Base-by-base conservation (phyloP, 176 grass and related monocot genomes). In the Carex pumila region DNA sequence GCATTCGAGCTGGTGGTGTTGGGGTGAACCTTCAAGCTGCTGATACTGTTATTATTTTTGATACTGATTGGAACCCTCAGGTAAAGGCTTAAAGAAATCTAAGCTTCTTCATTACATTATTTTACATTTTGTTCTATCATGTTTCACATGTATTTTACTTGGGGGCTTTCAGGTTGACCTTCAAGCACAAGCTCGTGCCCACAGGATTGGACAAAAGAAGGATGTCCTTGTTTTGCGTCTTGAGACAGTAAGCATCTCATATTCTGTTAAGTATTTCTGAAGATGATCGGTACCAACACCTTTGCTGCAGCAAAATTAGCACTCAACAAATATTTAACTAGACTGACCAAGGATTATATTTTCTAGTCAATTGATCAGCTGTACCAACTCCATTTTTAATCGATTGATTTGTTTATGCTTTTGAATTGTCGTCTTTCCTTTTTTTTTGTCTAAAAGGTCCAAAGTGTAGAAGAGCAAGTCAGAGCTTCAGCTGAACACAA, bases 31-130 rank as follows among this genome's bases (percentile, higher is more conserved):
- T 99, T 84, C 96, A 99, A 92, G 93, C 96, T 86, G 96, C 96
- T 67, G 96, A 99, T 88, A 99, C 96, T n/a, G 96, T 99, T 64
- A 99, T 99, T 69, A 93, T 99, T 83, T 99, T 99, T 79, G 96
- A 99, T 61, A 99, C 96, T n/a, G 96, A 99, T 80, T 99, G 96
- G 96, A 99, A 99, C 76, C 96, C 96, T 85, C 96, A 99, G 96
- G 96, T 88, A 94, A 47, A 89, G 21, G 86, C 43, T 7, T 63
- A 68, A 65, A 31, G 82, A 86, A 79, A 72, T 84, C 36, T 47
- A 55, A 62, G 56, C 47, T 87, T 75, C 58, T 57, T 65, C 17
- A 75, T 55, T 81, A 30, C 3, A 59, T 84, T 47, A 58, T 80
- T 83, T 84, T 85, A 25, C n/a, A 83, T 39, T 37, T 41, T 77